Conservation (phyloP, 179 eudicot species). For the Corrigiola litoralis region DNA sequence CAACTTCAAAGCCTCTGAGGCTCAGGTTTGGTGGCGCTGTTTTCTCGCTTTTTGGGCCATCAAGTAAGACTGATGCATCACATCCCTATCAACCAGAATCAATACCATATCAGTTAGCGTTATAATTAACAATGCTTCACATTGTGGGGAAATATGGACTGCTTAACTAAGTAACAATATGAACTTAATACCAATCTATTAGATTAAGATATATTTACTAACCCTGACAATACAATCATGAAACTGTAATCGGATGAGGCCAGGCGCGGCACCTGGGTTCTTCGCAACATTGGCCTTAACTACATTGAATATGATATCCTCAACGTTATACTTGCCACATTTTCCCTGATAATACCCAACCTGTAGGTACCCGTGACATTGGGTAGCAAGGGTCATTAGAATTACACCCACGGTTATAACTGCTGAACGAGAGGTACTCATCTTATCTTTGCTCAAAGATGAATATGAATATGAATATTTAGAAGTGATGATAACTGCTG, state of each 20-base stretch:
- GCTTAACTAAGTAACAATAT: no score
- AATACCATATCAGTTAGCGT: background rate
- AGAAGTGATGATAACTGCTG: background rate
- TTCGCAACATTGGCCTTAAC: background rate
- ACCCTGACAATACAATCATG: slow-evolving; percentile 23
- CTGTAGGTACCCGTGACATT: slow-evolving; percentile 15
- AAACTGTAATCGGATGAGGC: slow-evolving; percentile 17
- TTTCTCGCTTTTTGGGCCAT: slow-evolving; percentile 30
- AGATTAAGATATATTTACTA: background rate
- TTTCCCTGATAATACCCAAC: slow-evolving; percentile 21
- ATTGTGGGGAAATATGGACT: no score
- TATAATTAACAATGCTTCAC: no score
- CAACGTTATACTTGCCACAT: slow-evolving; percentile 23
- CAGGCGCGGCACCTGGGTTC: slow-evolving; percentile 3
- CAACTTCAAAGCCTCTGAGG: slow-evolving; percentile 30
- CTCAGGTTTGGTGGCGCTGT: slow-evolving; percentile 31
- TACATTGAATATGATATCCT: slow-evolving; percentile 11
- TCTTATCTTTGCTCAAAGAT: background rate
- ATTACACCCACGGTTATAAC: slow-evolving; percentile 4
- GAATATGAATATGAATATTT: background rate
- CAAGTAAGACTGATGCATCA: slow-evolving; percentile 35
- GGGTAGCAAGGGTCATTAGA: slow-evolving; percentile 18
- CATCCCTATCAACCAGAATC: slow-evolving; percentile 29
- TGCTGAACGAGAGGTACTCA: background rate
- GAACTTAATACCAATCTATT: background rate